Base-by-base conservation (phyloP, 1,284 basidiomycete genomes). In the Inonotus obliquus region DNA sequence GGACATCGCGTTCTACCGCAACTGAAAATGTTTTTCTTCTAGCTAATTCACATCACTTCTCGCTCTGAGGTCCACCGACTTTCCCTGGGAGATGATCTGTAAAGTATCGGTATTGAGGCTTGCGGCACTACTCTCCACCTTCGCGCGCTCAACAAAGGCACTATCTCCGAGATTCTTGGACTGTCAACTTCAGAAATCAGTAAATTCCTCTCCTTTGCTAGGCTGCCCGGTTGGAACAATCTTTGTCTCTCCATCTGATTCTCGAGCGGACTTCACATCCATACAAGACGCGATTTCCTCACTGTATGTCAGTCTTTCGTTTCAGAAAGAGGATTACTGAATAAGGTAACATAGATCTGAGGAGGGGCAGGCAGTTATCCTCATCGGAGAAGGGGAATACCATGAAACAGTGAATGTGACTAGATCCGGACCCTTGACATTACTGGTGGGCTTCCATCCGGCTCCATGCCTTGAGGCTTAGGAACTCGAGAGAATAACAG, bases 311-410 rank as follows among this genome's bases (percentile, higher is more conserved):
- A 9, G 13, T 32, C 14, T 21, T 21, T n/a, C 54, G 25, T 21
- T 38, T 32, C 54, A 21, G 23, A 25, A 25, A 23, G 14, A 13
- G 48, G 21, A 14, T 2, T 54, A 27, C 21, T 9, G 21, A 23
- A 7, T 4, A 9, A n/a, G 21, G 25, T 19, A 1, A 27, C 51
- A 0, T 41, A 63, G 61, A 25, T 76, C 79, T 0, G 65, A 74
- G 29, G 67, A 71, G 19, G 76, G 75, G 4, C 41, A 65, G 6
- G 78, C 76, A 0, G 73, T 72, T 11, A 84, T 89, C 47, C 77
- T 88, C n/a, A 76, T 89, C 45, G 84, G 78, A 2, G 74, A 75
- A 57, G 87, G 86, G n/a, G 74, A 81, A 56, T 89, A 88, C 65
- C 78, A 79, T 49, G 86, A 87, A 69, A 79, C 76, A 0, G 69